Base-by-base conservation (phyloP, 1,139 yeast species). In the Candida mesenterica region DNA sequence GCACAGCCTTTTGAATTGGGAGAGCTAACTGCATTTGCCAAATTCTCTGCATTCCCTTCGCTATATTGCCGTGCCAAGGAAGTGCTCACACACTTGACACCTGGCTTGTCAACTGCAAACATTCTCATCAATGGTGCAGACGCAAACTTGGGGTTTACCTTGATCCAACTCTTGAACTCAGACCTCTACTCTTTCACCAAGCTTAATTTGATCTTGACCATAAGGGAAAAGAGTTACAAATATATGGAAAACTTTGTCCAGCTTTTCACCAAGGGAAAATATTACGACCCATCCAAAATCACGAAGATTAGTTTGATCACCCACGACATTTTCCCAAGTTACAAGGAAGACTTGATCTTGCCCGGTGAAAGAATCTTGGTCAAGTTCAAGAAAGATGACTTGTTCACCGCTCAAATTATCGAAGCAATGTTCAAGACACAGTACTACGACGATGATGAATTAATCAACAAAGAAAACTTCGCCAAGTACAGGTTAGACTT, bases 91-190 rank as follows among this genome's bases (percentile, higher is more conserved):
- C 58, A 62, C 39, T 50, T 61, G 30, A 48, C 54, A 27, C 24
- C 35, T 1, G 29, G 34, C 8, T 38, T 45, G 14, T 37, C 49
- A 17, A 40, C 44, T 26, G 57, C 60, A 9, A 63, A 57, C 31
- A 48, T 70, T 7, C 50, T 70, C 31, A 65, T 70, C 35, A 68
- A 70, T 46, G 76, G 76, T 9, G 76, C 65, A 4, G 75, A 70
- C 41, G 67, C 75, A 5, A 53, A 57, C 34, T 46, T 68, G 23
- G 74, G 72, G 0, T 48, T 51, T 33, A 68, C 72, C 1, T 36
- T 70, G 5, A 42, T 65, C 4, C 75, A 70, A 42, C 26, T 62
- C 3, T 42, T 65, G 31, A 47, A 50, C 33, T 55, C 66, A 10
- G 43, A 59, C 7, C 31, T 50, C 5, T 65, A 62, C 43, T 33